These are phyloP conservation scores for Craterostigma plantagineum DNA, from an alignment of 257 asterid species.

Conservation along the genomic window DNA sequence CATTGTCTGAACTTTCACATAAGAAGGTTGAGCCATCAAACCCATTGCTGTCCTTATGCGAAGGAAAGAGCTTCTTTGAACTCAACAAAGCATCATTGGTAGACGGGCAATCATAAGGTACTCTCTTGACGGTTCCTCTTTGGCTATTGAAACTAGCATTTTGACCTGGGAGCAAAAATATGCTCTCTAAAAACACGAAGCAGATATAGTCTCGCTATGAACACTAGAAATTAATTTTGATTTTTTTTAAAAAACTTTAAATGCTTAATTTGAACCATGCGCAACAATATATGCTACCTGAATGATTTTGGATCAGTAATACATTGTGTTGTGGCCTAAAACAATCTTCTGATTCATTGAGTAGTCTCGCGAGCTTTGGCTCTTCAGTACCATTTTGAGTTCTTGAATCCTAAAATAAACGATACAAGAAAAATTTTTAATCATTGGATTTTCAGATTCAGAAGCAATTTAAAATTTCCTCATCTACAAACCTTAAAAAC, in stretches of 20 bases:
- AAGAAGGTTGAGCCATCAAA: not conserved
- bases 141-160: no score
- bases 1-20: not conserved
- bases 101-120: no score
- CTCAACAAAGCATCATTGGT: no score
- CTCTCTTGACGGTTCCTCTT: no score
- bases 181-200: no score
- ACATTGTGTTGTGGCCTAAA: slow-evolving; percentile 31
- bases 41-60: not conserved
- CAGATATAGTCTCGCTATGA: no score
- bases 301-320: slow-evolving; percentile 17
- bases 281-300: slow-evolving; percentile 19
- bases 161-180: no score
- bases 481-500: slow-evolving; percentile 31
- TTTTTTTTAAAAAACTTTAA: not conserved
- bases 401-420: slow-evolving; percentile 26
- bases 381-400: slow-evolving; percentile 18
- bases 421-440: slow-evolving; percentile 1
- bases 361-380: slow-evolving; percentile 20
- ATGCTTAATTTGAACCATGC: not conserved
- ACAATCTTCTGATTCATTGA: slow-evolving; percentile 18
- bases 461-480: not conserved
- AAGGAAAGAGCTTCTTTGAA: not conserved
- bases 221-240: not conserved
- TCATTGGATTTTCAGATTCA: slow-evolving; percentile 4